phyloP scores from a whole-genome alignment of 108 stramenopile species.

The Nannochloropsis oceanica region DNA sequence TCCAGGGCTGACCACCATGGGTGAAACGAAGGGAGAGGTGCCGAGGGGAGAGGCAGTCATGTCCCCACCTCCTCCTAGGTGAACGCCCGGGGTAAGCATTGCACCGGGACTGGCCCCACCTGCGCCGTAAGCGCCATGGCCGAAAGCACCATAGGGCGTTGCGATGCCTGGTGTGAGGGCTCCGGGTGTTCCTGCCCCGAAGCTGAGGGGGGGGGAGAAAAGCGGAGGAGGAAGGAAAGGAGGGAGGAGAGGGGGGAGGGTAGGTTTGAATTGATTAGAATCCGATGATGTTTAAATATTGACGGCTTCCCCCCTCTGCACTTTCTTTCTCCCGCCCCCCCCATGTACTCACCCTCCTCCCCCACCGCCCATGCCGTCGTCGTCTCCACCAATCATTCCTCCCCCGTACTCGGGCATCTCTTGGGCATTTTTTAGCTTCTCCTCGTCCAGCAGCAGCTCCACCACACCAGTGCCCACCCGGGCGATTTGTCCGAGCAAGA shows the following conservation, averaged over 20 bases:
- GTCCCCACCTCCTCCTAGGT: not conserved
- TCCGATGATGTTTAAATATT: too few species aligned
- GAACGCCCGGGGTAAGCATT: not conserved
- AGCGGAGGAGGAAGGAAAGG: not conserved
- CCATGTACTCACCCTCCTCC: slow-evolving; percentile 33
- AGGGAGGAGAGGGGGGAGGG: too few species aligned
- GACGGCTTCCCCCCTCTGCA: too few species aligned
- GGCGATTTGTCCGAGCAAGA: slow-evolving; percentile 92
- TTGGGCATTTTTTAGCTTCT: slow-evolving; percentile 60
- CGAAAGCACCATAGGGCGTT: not conserved
- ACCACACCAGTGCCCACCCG: slow-evolving; percentile 81
- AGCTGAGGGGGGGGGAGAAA: not conserved
- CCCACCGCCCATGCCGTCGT: slow-evolving; percentile 23
- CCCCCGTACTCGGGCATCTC: slow-evolving; percentile 59
- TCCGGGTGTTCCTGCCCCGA: not conserved
- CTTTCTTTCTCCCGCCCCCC: slow-evolving; percentile 38
- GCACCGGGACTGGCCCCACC: slow-evolving; percentile 3
- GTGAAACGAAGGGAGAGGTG: slow-evolving; percentile 46
- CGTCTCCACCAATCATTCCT: slow-evolving; percentile 53
- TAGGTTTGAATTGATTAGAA: too few species aligned
- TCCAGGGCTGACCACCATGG: not conserved
- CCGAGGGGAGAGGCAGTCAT: not conserved
- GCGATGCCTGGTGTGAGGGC: not conserved
- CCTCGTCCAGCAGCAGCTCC: slow-evolving; percentile 82
- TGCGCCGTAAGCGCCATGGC: not conserved